Evolutionary conservation across 2,329 filamentous ascomycete genomes (phyloP).

Genomic region (Xylaria sp.): DNA sequence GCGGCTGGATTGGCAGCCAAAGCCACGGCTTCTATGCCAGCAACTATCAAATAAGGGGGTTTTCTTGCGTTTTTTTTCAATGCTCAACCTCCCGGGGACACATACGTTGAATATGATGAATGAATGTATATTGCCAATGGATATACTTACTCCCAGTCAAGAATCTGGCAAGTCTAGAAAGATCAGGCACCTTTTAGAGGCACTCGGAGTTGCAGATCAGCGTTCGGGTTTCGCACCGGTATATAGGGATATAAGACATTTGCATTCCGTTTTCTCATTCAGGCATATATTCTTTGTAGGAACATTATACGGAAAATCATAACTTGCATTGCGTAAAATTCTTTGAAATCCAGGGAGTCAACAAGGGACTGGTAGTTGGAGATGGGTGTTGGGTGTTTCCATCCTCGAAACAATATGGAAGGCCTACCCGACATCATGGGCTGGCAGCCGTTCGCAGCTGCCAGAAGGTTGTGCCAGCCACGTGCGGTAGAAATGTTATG

Average conservation of each 20-base stretch:
- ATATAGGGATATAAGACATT: too few relatives aligned
- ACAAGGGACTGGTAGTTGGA: too few relatives aligned
- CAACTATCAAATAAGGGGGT: conserved; percentile 37
- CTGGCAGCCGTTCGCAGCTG: conserved; percentile 6
- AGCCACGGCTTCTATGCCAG: conserved; percentile 40
- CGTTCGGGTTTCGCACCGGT: too few relatives aligned
- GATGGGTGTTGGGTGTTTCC: too few relatives aligned
- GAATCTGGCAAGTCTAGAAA: neutral
- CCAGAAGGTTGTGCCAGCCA: neutral
- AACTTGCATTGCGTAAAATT: too few relatives aligned
- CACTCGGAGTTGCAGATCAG: too few relatives aligned
- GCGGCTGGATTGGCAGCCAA: conserved; percentile 59
- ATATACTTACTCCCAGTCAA: neutral
- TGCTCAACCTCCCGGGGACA: neutral
- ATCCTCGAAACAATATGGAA: neutral
- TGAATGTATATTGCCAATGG: neutral
- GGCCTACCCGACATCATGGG: neutral
- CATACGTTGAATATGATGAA: neutral
- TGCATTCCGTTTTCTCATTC: too few relatives aligned
- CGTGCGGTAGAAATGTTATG: neutral
- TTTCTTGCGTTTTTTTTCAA: neutral
- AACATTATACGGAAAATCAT: too few relatives aligned
- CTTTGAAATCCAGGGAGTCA: too few relatives aligned
- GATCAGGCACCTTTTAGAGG: too few relatives aligned
- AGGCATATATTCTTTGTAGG: too few relatives aligned